These are phyloP conservation scores for Combretum micranthum DNA, from an alignment of 345 rosid species.

Conservation along the genomic window DNA sequence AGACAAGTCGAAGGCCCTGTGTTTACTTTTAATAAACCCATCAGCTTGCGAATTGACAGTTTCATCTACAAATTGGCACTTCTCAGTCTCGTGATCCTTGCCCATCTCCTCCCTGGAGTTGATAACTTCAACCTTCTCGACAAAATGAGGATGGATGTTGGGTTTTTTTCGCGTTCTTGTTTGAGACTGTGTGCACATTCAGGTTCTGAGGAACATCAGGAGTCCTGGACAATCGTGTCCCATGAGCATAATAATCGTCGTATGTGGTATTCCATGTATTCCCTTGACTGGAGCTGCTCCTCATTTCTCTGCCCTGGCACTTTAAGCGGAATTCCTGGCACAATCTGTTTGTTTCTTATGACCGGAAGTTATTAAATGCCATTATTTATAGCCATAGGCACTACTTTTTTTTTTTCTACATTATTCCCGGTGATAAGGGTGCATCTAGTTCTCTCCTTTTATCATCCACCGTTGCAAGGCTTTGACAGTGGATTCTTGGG, in stretches of 20 bases:
- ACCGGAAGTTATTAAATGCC: neutral
- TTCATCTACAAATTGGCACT: conserved; percentile 4
- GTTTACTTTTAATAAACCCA: conserved; percentile 20
- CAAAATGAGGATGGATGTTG: conserved; percentile 11
- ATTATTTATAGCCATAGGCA: conserved; percentile 28
- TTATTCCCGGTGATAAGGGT: conserved; percentile 7
- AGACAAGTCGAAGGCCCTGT: conserved; percentile 24
- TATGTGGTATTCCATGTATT: conserved; percentile 23
- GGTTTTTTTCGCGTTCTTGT: conserved; percentile 12
- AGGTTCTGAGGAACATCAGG: conserved; percentile 42
- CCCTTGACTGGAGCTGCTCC: conserved; percentile 12
- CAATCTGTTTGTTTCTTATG: neutral
- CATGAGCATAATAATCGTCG: conserved; percentile 28
- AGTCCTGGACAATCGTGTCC: conserved; percentile 17
- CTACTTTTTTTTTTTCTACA: conserved; percentile 9
- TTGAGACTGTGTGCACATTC: conserved; percentile 26
- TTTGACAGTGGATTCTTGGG: no score
- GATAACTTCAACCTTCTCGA: conserved; percentile 30
- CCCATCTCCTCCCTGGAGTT: conserved; percentile 16
- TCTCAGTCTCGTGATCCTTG: neutral
- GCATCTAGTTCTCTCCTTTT: conserved; percentile 29
- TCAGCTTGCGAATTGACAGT: conserved; percentile 8
- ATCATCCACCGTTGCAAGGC: neutral
- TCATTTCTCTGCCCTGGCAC: conserved; percentile 8
- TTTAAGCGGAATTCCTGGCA: conserved; percentile 1